Conservation (phyloP, 148 eudicot genomes). For the Rhododendron kiyosumense region DNA sequence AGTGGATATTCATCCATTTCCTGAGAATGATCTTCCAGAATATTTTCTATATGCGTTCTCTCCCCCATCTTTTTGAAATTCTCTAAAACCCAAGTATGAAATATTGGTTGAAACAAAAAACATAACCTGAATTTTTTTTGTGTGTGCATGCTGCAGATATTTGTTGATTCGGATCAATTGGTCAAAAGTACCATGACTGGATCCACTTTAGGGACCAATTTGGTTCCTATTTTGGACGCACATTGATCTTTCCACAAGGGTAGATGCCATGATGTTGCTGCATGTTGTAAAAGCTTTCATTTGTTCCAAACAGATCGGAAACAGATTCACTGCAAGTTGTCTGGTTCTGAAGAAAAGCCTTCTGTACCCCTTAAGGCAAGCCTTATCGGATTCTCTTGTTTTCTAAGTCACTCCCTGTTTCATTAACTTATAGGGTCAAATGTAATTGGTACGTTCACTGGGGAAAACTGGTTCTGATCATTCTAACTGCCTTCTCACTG, state of each 20-base stretch:
- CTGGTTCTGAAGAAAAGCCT: not conserved
- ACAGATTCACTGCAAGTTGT: not conserved
- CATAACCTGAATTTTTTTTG: not conserved
- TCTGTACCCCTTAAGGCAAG: not conserved
- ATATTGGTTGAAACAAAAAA: not conserved
- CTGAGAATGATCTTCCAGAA: not conserved
- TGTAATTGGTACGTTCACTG: not conserved
- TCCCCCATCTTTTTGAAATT: not conserved
- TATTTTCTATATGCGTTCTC: not conserved
- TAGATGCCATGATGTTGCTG: not conserved
- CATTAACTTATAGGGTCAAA: not conserved
- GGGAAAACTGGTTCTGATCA: not conserved
- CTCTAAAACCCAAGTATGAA: not conserved
- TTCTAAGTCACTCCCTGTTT: not conserved
- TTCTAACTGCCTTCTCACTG: not conserved
- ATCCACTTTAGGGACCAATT: not conserved
- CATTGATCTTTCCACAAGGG: not conserved
- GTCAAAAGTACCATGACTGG: not conserved
- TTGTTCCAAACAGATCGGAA: not conserved
- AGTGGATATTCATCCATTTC: not conserved
- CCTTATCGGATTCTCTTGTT: not conserved
- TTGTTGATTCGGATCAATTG: constrained; percentile 47
- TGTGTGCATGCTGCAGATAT: constrained; percentile 38
- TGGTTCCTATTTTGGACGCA: not conserved
- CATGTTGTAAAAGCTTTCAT: too few relatives aligned